Evolutionary conservation across 805 yeast species (phyloP).

Genomic region (Yarrowia divulgata): DNA sequence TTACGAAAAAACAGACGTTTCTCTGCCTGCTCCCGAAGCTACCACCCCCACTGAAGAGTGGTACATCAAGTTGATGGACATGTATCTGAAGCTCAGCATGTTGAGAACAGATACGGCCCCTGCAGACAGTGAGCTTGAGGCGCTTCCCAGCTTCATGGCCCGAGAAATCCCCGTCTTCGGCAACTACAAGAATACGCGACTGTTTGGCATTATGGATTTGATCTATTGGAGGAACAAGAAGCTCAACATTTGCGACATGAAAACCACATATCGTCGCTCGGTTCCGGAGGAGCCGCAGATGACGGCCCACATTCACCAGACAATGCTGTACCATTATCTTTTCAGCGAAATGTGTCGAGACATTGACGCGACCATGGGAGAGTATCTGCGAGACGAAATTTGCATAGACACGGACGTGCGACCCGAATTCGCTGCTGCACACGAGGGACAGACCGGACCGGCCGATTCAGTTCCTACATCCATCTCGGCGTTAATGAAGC

Average conservation of each 20-base stretch:
- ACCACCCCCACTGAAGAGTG: constrained; percentile 20
- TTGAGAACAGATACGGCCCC: constrained; percentile 7
- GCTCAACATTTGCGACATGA: constrained; percentile 36
- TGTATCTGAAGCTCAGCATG: constrained; percentile 14
- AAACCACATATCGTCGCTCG: background rate
- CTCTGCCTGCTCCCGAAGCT: background rate
- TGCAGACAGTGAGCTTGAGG: background rate
- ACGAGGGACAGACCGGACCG: background rate
- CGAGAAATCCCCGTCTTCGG: constrained; percentile 35
- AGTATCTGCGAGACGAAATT: constrained; percentile 26
- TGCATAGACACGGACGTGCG: background rate
- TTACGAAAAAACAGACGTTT: background rate
- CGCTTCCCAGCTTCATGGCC: background rate
- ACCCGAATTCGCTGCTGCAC: background rate
- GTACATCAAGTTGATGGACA: constrained; percentile 2
- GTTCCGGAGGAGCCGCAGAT: constrained; percentile 11
- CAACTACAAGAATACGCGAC: constrained; percentile 14
- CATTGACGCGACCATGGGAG: constrained; percentile 6
- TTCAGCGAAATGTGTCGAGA: constrained; percentile 20
- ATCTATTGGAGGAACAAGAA: constrained; percentile 24
- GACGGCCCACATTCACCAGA: constrained; percentile 19
- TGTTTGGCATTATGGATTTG: constrained; percentile 32
- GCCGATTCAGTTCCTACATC: background rate
- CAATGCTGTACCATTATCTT: constrained; percentile 25
- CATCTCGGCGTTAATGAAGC: background rate